Evolutionary conservation across 2,329 filamentous ascomycete species (phyloP).

Genomic region (Knufia petricola): DNA sequence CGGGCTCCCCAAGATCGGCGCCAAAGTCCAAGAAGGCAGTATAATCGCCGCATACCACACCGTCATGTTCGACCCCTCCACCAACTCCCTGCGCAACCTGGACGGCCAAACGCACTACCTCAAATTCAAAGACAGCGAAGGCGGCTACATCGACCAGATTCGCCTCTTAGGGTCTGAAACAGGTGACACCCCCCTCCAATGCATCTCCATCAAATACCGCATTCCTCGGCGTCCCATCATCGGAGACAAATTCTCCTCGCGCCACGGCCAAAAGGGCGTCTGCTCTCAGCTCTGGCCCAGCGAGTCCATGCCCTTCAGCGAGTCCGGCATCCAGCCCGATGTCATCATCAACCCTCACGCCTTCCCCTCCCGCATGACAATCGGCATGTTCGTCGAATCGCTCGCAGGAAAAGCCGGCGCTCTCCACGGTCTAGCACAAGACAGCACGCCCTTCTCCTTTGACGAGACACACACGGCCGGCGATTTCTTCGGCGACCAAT

Average conservation of each 20-base stretch:
- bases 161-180: conserved; percentile 78
- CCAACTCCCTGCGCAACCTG: conserved; percentile 69
- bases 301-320: conserved; percentile 90
- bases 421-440: conserved; percentile 89
- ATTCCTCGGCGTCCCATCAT: conserved; percentile 85
- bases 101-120: conserved; percentile 80
- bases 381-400: conserved; percentile 98
- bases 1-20: conserved; percentile 72
- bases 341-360: conserved; percentile 99
- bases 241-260: conserved; percentile 97
- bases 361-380: conserved; percentile 99
- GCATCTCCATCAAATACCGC: conserved; percentile 84
- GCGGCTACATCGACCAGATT: conserved; percentile 84
- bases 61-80: conserved; percentile 63
- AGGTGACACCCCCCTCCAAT: conserved; percentile 73
- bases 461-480: conserved; percentile 83
- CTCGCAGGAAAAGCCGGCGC: conserved; percentile 90
- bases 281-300: conserved; percentile 91
- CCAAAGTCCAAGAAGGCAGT: conserved; percentile 68
- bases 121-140: conserved; percentile 88
- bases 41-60: conserved; percentile 83
- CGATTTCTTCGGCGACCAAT: conserved; percentile 92
- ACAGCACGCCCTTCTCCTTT: conserved; percentile 91
- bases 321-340: conserved; percentile 92
- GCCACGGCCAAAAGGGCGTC: conserved; percentile 97